phyloP scores from a whole-genome alignment of 2,329 filamentous ascomycete genomes.

The Amauroascus verrucosus region DNA sequence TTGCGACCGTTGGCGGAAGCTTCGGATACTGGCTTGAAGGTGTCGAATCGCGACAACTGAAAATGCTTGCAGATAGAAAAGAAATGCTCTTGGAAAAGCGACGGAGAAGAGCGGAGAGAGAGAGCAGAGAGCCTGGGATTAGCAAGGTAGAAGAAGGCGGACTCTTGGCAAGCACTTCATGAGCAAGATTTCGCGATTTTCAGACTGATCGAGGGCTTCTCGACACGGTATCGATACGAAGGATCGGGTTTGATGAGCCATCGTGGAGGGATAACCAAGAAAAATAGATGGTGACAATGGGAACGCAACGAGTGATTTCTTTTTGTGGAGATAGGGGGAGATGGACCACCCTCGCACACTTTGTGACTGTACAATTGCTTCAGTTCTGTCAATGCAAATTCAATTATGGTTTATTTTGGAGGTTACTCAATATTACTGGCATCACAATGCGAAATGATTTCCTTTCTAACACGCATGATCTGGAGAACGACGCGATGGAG shows the following conservation, averaged over 20 bases:
- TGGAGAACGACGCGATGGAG: not conserved
- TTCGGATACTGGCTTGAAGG: conserved; percentile 97
- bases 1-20: conserved; percentile 71
- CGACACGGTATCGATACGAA: not conserved
- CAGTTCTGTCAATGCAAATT: not conserved
- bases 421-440: not conserved
- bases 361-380: not conserved
- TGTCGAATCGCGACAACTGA: conserved; percentile 72
- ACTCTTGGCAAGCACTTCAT: conserved; percentile 30
- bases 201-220: too few species aligned
- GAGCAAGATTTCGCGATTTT: conserved; percentile 13
- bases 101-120: conserved; percentile 60
- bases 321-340: not conserved
- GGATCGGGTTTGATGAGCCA: not conserved
- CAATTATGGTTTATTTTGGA: not conserved
- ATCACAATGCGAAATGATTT: too few species aligned
- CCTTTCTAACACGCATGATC: not conserved
- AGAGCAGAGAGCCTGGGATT: conserved; percentile 32
- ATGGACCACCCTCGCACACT: not conserved
- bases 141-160: conserved; percentile 28
- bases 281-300: not conserved
- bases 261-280: not conserved
- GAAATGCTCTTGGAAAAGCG: conserved; percentile 79
- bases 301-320: not conserved
- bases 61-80: conserved; percentile 68